Evolutionary conservation across 768 basidiomycete genomes (phyloP).

Genomic region (Mycena venus): DNA sequence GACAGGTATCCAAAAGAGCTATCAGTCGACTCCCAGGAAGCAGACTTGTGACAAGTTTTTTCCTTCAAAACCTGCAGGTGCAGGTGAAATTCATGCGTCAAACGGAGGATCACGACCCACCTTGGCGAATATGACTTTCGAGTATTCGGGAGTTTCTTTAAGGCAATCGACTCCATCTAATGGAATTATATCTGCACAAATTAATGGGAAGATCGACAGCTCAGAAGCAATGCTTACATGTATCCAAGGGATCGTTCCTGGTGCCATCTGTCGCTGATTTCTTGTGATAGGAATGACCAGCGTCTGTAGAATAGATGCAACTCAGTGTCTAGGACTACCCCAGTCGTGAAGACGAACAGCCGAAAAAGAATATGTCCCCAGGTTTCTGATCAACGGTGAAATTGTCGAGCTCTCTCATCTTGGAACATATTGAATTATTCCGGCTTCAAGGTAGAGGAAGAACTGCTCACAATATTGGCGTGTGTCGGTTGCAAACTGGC

Average conservation of each 20-base stretch:
- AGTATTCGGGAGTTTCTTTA: background rate
- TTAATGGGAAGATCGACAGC: background rate
- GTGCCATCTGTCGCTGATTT: background rate
- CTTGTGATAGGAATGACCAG: background rate
- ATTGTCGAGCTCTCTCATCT: constrained; percentile 4
- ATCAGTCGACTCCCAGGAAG: background rate
- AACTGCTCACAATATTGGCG: background rate
- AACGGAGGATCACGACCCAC: background rate
- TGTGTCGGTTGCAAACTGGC: background rate
- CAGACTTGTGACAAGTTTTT: background rate
- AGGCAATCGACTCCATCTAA: background rate
- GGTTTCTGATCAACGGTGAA: background rate
- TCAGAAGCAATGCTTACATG: background rate
- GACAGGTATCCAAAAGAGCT: background rate
- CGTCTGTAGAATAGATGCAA: background rate
- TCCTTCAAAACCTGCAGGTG: background rate
- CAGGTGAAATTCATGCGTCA: no score
- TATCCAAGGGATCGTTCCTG: background rate
- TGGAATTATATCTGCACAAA: background rate
- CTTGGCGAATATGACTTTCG: background rate
- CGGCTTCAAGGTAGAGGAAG: no score
- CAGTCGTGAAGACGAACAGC: background rate
- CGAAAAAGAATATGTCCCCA: constrained; percentile 1
- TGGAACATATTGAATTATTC: background rate
- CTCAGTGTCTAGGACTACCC: background rate